Percentiles rank a stretch among this genome's conserved stretches.
Conservation (phyloP, 129 eudicot genomes). For the Helianthus annuus region HanXRQr2.0-SUNRISE NC_035437.2:143228618-143229117, state of each 20-base stretch:
- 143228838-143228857: constrained; percentile 40
- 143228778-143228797: constrained; percentile 39
- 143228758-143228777: constrained; percentile 47
- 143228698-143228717: constrained; percentile 41
- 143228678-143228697: constrained; percentile 41
- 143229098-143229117: constrained; percentile 56
- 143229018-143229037: constrained; percentile 5
- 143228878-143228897: background rate
- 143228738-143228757: constrained; percentile 35
- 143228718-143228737: constrained; percentile 49
- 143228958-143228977: constrained; percentile 43
- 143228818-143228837: constrained; percentile 44
- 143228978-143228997: constrained; percentile 57
- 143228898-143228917: background rate
- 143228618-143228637: too few relatives aligned
- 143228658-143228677: constrained; percentile 15
- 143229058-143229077: background rate
- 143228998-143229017: constrained; percentile 41
- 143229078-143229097: constrained; percentile 53
- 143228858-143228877: background rate
- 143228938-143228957: constrained; percentile 38
- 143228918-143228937: constrained; percentile 53
- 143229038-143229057: background rate
- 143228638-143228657: too few relatives aligned
- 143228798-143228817: constrained; percentile 46